Base-by-base conservation (phyloP, 306 rosid genomes). In the Malus domestica region DNA sequence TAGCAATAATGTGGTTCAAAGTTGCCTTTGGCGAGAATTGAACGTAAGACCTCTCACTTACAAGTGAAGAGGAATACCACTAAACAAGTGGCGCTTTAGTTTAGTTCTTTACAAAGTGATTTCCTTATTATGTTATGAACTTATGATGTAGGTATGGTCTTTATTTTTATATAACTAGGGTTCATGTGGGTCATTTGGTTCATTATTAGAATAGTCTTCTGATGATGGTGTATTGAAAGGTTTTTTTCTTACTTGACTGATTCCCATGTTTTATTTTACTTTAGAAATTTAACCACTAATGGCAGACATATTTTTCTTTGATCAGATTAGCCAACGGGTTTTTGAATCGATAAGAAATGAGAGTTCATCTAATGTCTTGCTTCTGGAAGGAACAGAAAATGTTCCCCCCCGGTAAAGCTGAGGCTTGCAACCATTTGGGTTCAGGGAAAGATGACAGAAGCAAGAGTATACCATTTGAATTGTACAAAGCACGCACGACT, bases 321-420 rank as follows among this genome's bases (percentile, higher is more conserved):
- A 69, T 71, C 97, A 95, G 99, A 95, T 95, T 66, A 90, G 99
- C 86, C 86, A 83, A 77, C 84, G 92, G 76, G 97, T 92, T 57
- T 92, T 90, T 68, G 93, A 89, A 84, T 79, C 83, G 85, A 87
- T 88, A 68, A 92, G 82, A 76, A 82, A 64, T 18, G 87, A 72
- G 58, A 81, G 69, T 70, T 75, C 81, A 64, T 55, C 67, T 64
- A 84, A 88, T 78, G 62, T 38, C 67, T 86, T 81, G 73, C 85
- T 74, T 80, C 87, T 84, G 3, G 90, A 86, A 70, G 85, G 67
- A 75, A 66, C 49, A 66, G 79, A 65, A 22, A 67, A 78, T 66
- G 59, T 15, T 70, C 71, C 60, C 72, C 72, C 42, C 66, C 5
- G 77, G 68, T 54, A 85, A 81, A 80, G 60, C 73, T 11, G 89